Base-by-base conservation (phyloP, 768 basidiomycete genomes). In the Clitopilus hobsonii region DNA sequence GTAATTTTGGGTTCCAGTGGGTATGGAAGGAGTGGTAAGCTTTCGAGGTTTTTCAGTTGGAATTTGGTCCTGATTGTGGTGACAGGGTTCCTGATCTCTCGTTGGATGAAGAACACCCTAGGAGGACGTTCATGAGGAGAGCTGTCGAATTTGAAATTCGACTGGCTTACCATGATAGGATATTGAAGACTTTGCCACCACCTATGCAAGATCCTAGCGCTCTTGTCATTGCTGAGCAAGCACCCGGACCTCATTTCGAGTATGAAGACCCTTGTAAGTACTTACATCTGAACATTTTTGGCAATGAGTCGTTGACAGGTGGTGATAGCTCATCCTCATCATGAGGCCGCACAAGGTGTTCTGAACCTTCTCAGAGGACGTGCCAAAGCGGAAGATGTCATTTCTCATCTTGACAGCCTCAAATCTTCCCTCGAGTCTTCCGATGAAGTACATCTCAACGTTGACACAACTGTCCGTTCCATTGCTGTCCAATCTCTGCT, bases 11-110 rank as follows among this genome's bases (percentile, higher is more conserved):
- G 23, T 99, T 98, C 72, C 86, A 88, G 63, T 98, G 97, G 97
- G 93, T 97, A 13, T 99, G 97, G 97, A 95, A 93, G 64, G 97
- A 98, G 79, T 99, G 97, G 96, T 94, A 51, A 45, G 85, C 28
- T 26, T 25, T 18, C 29, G 30, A 16, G 4, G 18, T 29, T 25
- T 7, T 51, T 24, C 6, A 13, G 23, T 29, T n/a, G n/a, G n/a
- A 51, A 7, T 23, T 59, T 16, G 36, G 7, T 36, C 1, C 29
- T 32, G 20, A 23, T 48, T 51, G 28, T 18, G 59, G 5, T 52
- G n/a, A n/a, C n/a, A 98, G 96, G 96, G 74, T 93, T 13, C 86
- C 89, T 1, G 97, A 98, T 71, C 74, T 98, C 26, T 68, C 79
- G 1, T 71, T 96, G 8, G 72, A 85, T 4, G 66, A 79, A 10